Percentiles rank a stretch among this genome's conserved stretches.
These are phyloP conservation scores for Aspergillus ochraceus DNA, from an alignment of 2,329 filamentous ascomycete genomes.

Conservation along the genomic window DNA sequence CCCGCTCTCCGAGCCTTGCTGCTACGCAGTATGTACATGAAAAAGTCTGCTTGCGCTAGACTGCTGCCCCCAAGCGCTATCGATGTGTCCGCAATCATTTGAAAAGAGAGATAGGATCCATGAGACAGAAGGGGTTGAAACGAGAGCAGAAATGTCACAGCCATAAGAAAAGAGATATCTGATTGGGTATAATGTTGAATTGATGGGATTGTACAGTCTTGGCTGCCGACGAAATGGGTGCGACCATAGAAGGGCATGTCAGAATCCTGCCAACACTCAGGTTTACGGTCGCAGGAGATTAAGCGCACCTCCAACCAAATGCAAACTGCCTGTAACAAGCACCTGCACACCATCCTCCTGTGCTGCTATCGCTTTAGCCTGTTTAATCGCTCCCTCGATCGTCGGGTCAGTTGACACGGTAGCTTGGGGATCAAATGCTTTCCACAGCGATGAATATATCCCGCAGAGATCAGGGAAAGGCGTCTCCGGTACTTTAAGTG, in stretches of 20 bases:
- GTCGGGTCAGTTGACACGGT: slow-evolving; percentile 20
- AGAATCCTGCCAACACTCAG: not conserved
- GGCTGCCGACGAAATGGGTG: no score
- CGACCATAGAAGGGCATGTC: not conserved
- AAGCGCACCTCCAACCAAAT: slow-evolving; percentile 27
- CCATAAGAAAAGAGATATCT: no score
- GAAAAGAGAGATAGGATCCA: no score
- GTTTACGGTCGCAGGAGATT: slow-evolving; percentile 18
- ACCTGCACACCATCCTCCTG: slow-evolving; percentile 21
- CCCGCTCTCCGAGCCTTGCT: no score
- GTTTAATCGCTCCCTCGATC: slow-evolving; percentile 27
- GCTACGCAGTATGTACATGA: no score
- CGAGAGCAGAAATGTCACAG: no score
- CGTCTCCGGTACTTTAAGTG: slow-evolving; percentile 16
- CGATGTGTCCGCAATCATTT: no score
- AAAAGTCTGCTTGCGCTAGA: not conserved
- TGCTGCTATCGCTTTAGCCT: slow-evolving; percentile 19
- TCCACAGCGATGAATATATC: slow-evolving; percentile 27
- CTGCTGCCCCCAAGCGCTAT: no score
- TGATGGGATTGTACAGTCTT: no score
- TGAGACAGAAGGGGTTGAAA: no score
- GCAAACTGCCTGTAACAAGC: slow-evolving; percentile 27
- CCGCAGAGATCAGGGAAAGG: slow-evolving; percentile 21
- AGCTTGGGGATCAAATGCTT: slow-evolving; percentile 18
- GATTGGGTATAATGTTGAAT: no score